phyloP scores from a whole-genome alignment of 306 rosid genomes.

The Pyrus bretschneideri region DNA sequence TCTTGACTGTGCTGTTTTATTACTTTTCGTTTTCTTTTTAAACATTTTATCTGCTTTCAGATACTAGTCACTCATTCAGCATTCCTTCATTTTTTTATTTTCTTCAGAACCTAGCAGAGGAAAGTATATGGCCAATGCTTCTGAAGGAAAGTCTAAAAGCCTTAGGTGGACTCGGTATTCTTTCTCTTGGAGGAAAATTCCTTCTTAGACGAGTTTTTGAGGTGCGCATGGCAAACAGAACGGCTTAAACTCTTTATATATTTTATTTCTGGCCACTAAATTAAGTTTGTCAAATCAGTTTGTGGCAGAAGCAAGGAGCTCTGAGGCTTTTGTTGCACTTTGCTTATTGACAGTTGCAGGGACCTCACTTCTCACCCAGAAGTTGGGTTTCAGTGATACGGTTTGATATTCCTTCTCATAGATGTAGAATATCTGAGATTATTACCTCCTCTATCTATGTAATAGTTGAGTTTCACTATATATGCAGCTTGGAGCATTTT shows the following conservation, averaged over 20 bases:
- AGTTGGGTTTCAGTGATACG: constrained; percentile 98
- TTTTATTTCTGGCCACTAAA: constrained; percentile 16
- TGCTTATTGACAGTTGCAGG: constrained; percentile 95
- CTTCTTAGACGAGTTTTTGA: constrained; percentile 93
- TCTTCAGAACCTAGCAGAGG: constrained; percentile 60
- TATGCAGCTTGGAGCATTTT: constrained; percentile 96
- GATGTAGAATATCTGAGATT: background rate
- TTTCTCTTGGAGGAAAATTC: constrained; percentile 88
- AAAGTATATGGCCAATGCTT: constrained; percentile 93
- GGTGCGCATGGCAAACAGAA: constrained; percentile 38
- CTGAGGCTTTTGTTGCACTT: constrained; percentile 99
- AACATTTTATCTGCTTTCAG: background rate
- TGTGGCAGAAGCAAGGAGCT: constrained; percentile 98
- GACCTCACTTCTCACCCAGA: constrained; percentile 85
- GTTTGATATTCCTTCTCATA: constrained; percentile 35
- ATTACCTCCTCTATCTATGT: background rate
- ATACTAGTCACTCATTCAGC: constrained; percentile 8
- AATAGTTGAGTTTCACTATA: constrained; percentile 19
- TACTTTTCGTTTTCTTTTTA: background rate
- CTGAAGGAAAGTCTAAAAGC: constrained; percentile 95
- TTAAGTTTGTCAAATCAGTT: constrained; percentile 56
- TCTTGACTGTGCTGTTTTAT: background rate
- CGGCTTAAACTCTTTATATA: constrained; percentile 12
- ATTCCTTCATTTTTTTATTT: constrained; percentile 6
- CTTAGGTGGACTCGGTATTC: constrained; percentile 86